Conservation (phyloP, 208 protist species). For the Trypanosoma conorhini region DNA sequence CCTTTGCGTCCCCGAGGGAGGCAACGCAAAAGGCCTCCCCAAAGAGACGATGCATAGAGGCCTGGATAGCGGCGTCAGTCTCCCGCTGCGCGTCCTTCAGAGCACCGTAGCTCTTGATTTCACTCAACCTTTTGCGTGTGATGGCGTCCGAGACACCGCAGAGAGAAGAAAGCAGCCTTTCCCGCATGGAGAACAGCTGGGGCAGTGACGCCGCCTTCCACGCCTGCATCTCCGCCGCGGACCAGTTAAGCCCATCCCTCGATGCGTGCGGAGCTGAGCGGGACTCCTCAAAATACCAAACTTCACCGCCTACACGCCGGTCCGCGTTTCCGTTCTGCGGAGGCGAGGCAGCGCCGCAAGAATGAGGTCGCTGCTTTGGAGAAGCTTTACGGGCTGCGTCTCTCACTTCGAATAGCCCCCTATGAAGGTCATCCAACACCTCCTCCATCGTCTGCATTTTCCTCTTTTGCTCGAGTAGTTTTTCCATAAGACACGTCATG, state of each 20-base stretch:
- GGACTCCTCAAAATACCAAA: not conserved
- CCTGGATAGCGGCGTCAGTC: constrained; percentile 9
- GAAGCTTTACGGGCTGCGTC: not conserved
- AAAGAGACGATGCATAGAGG: constrained; percentile 22
- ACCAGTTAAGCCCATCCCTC: not conserved
- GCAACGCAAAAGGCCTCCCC: constrained; percentile 24
- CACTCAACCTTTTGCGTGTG: not conserved
- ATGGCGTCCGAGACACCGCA: constrained; percentile 22
- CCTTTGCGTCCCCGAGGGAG: constrained; percentile 14
- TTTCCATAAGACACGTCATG: constrained; percentile 19
- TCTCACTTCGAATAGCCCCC: not conserved
- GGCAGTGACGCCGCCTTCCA: constrained; percentile 14
- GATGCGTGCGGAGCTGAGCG: not conserved
- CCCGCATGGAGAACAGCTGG: constrained; percentile 15
- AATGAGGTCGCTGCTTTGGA: not conserved
- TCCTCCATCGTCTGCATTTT: constrained; percentile 10
- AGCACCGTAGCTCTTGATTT: not conserved
- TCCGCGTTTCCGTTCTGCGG: not conserved
- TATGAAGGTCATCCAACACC: not conserved
- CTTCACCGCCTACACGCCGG: not conserved
- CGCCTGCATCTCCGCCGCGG: not conserved
- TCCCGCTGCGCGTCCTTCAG: constrained; percentile 1
- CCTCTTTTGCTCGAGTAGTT: constrained; percentile 14
- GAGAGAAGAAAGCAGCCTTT: constrained; percentile 19
- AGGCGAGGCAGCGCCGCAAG: not conserved